Evolutionary conservation across 129 eudicot genomes (phyloP).

Genomic region (Centrapalus pauciflorus): DNA sequence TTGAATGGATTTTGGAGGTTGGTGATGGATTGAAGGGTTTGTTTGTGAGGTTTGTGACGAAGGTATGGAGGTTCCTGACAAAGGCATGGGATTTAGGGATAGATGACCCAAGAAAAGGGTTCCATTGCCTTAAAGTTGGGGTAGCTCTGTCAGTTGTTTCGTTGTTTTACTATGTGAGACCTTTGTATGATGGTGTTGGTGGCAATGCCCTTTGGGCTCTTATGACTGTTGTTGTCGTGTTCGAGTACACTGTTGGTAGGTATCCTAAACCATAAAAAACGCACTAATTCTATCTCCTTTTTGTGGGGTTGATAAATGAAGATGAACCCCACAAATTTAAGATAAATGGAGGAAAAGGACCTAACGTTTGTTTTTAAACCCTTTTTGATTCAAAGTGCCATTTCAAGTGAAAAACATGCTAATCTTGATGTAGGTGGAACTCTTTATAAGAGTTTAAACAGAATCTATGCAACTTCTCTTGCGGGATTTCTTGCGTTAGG

Average conservation of each 20-base stretch:
- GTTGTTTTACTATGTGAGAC: constrained; percentile 25
- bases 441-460: constrained; percentile 25
- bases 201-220: constrained; percentile 21
- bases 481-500: constrained; percentile 16
- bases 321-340: neutral
- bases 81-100: constrained; percentile 47
- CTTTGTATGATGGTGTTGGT: constrained; percentile 23
- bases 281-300: neutral
- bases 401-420: neutral
- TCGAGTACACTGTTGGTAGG: constrained; percentile 30
- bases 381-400: neutral
- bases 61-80: constrained; percentile 15
- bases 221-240: constrained; percentile 30
- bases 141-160: constrained; percentile 27
- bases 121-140: constrained; percentile 50
- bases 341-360: neutral
- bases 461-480: constrained; percentile 12
- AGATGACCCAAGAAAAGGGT: constrained; percentile 51
- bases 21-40: constrained; percentile 25
- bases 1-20: constrained; percentile 41
- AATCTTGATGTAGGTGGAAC: constrained; percentile 39
- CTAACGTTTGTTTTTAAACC: neutral
- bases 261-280: constrained; percentile 1
- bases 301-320: neutral
- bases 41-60: neutral